phyloP scores from a whole-genome alignment of 768 basidiomycete genomes.

The Tubosaeta sp. region DNA sequence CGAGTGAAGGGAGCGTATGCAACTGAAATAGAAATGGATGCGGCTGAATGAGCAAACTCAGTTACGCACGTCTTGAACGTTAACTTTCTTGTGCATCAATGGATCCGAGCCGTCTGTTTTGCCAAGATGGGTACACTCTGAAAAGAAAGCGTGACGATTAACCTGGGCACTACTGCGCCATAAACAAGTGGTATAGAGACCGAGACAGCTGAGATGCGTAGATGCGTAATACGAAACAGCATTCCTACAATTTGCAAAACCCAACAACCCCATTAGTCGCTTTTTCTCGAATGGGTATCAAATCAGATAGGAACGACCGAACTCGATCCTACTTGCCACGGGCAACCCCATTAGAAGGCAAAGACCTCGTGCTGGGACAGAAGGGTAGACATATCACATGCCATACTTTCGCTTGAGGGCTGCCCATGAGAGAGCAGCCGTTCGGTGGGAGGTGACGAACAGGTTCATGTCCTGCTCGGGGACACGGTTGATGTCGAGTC shows the following conservation, averaged over 20 bases:
- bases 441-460: constrained; percentile 57
- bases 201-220: constrained; percentile 4
- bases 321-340: constrained; percentile 2
- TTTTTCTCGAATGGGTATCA: constrained; percentile 19
- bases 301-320: constrained; percentile 26
- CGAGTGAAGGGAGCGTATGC: background rate
- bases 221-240: constrained; percentile 21
- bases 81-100: constrained; percentile 3
- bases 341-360: background rate
- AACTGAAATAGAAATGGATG: constrained; percentile 10
- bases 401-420: constrained; percentile 74
- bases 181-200: constrained; percentile 3
- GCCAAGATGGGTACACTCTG: background rate
- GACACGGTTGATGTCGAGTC: constrained; percentile 81
- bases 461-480: constrained; percentile 81
- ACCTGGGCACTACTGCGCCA: constrained; percentile 4
- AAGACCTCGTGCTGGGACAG: constrained; percentile 2
- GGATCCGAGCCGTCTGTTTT: constrained; percentile 11
- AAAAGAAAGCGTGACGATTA: background rate
- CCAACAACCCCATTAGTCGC: constrained; percentile 15
- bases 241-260: constrained; percentile 16
- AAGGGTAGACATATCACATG: constrained; percentile 32
- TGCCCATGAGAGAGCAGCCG: constrained; percentile 68
- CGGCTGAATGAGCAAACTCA: constrained; percentile 3
- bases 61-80: constrained; percentile 9